Percentiles rank a stretch among this genome's conserved stretches.
These are phyloP conservation scores for Aphanomyces astaci DNA, from an alignment of 352 stramenopile species.

Conservation along the genomic window DNA sequence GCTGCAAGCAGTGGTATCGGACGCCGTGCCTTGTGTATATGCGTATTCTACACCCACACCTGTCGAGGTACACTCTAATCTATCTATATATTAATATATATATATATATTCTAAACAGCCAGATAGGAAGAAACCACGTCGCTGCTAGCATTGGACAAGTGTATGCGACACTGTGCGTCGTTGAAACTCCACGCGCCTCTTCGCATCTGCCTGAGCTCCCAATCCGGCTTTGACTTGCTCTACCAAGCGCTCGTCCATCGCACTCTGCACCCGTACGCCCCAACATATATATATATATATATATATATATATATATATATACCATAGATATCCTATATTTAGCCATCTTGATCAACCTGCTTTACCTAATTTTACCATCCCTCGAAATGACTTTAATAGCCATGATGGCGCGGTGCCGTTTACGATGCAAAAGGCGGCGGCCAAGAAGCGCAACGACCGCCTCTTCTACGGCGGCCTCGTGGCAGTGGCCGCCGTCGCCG, in stretches of 20 bases:
- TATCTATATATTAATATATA: background rate
- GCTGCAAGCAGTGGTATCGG: constrained; percentile 9
- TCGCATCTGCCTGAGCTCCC: background rate
- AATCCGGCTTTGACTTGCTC: constrained; percentile 7
- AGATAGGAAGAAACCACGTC: background rate
- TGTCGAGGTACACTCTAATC: background rate
- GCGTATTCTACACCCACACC: constrained; percentile 1
- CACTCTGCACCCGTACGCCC: constrained; percentile 16
- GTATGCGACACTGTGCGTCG: background rate
- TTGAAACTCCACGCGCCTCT: constrained; percentile 8
- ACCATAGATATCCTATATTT: no score
- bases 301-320: constrained; percentile 1
- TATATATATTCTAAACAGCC: no score
- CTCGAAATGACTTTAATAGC: no score
- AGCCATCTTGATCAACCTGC: no score
- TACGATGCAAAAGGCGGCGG: constrained; percentile 5
- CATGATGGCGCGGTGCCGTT: constrained; percentile 15
- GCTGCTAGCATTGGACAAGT: background rate
- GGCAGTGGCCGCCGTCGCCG: background rate
- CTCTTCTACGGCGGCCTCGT: background rate
- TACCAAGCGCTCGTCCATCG: constrained; percentile 13
- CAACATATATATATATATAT: background rate
- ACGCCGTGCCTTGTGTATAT: constrained; percentile 23
- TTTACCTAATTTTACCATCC: no score
- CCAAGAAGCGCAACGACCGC: constrained; percentile 1